These are phyloP conservation scores for Fraxinus albicans DNA, from an alignment of 305 asterid genomes.

Conservation along the genomic window DNA sequence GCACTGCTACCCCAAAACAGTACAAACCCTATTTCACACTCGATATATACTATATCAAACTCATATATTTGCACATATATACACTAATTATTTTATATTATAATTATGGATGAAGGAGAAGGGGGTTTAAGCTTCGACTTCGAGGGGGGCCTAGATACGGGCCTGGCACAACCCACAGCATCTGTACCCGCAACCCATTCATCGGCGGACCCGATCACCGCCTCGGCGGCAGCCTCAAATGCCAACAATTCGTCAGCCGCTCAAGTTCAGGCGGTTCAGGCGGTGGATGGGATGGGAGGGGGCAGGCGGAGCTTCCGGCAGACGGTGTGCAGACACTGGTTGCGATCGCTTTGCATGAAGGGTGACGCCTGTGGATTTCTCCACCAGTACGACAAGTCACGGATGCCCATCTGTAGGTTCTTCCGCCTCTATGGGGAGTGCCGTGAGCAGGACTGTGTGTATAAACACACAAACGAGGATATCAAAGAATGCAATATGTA, in stretches of 20 bases:
- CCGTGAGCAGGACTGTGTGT: conserved; percentile 93
- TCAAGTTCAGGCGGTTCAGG: conserved; percentile 26
- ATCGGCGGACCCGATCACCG: conserved; percentile 35
- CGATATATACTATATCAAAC: neutral
- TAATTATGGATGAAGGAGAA: conserved; percentile 78
- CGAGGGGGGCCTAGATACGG: conserved; percentile 76
- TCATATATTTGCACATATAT: neutral
- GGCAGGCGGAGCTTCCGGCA: conserved; percentile 79
- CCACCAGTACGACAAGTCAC: conserved; percentile 84
- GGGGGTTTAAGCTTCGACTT: conserved; percentile 89
- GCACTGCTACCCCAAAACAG: neutral
- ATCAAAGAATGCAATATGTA: conserved; percentile 9
- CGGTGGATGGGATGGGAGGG: conserved; percentile 45
- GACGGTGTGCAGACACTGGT: conserved; percentile 93
- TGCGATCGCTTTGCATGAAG: conserved; percentile 83
- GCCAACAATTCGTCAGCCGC: conserved; percentile 27
- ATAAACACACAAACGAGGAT: conserved; percentile 91
- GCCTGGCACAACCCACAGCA: conserved; percentile 84
- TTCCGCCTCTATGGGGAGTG: conserved; percentile 84
- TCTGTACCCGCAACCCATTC: conserved; percentile 70
- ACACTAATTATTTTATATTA: neutral
- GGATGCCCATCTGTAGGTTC: conserved; percentile 91
- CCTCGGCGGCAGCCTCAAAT: conserved; percentile 28
- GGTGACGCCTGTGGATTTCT: conserved; percentile 93
- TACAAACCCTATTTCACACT: neutral